Percentiles rank a stretch among this genome's conserved stretches.
Evolutionary conservation across 2,329 filamentous ascomycete genomes (phyloP).

Genomic region (Talaromyces albobiverticillius): DNA sequence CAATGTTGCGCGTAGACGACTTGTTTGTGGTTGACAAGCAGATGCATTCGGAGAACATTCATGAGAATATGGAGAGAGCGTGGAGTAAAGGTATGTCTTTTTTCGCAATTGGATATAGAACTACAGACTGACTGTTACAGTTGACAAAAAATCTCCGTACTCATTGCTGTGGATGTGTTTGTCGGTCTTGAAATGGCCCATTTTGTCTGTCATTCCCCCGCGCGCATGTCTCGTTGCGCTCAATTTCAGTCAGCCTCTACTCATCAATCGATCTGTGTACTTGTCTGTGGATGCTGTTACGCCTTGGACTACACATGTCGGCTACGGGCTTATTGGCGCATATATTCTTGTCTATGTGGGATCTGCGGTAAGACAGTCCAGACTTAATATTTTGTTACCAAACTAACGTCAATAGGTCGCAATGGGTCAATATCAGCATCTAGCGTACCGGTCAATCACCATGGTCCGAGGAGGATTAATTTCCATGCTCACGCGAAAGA

Average conservation of each 20-base stretch:
- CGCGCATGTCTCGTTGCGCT: conserved; percentile 34
- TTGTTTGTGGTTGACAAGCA: conserved; percentile 46
- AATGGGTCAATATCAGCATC: conserved; percentile 42
- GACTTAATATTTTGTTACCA: not conserved
- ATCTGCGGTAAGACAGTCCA: conserved; percentile 32
- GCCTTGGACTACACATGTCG: conserved; percentile 29
- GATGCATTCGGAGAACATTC: conserved; percentile 40
- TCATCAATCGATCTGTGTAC: conserved; percentile 35
- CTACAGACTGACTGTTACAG: conserved; percentile 21
- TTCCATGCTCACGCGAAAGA: conserved; percentile 52
- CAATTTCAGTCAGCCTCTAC: conserved; percentile 37
- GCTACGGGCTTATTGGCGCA: conserved; percentile 45
- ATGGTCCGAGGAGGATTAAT: conserved; percentile 44
- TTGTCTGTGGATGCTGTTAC: conserved; percentile 30
- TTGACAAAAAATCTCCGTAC: conserved; percentile 24
- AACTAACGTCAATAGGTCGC: conserved; percentile 25
- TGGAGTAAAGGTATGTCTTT: conserved; percentile 38
- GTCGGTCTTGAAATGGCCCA: conserved; percentile 31
- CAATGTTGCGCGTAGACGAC: conserved; percentile 39
- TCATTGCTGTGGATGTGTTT: conserved; percentile 30
- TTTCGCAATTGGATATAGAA: not conserved
- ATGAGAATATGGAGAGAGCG: conserved; percentile 32
- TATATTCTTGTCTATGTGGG: conserved; percentile 43
- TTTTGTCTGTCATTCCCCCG: conserved; percentile 31
- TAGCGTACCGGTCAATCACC: conserved; percentile 41